Conservation (phyloP, 2,329 filamentous ascomycete genomes). For the Pseudocercospora fuligena region DNA sequence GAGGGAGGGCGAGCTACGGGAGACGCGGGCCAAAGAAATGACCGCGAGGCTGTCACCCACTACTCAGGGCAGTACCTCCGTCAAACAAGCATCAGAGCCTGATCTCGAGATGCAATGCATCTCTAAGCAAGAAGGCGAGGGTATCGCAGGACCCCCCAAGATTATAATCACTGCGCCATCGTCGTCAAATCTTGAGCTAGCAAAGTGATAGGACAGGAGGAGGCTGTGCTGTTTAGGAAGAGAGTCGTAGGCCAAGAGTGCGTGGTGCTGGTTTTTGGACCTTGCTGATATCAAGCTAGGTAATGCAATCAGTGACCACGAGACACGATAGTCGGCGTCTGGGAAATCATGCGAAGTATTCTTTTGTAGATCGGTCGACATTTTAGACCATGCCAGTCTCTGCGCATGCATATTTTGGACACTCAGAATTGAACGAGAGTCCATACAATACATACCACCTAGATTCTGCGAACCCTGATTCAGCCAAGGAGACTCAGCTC, state of each 20-base stretch:
- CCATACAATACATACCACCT: background rate
- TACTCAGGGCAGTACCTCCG: background rate
- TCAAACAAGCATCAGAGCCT: background rate
- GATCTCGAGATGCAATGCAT: background rate
- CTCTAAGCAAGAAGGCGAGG: background rate
- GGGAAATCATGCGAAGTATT: background rate
- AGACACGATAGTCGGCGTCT: background rate
- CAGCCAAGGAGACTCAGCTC: background rate
- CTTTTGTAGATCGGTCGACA: background rate
- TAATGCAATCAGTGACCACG: background rate
- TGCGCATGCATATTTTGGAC: background rate
- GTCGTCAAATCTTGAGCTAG: background rate
- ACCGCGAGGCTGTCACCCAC: background rate
- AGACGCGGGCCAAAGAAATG: background rate
- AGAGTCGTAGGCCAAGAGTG: background rate
- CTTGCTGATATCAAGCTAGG: background rate
- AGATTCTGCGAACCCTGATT: background rate
- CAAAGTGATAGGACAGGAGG: background rate
- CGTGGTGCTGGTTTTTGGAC: background rate
- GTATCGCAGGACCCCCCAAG: background rate
- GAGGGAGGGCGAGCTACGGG: background rate
- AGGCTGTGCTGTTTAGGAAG: background rate
- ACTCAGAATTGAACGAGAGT: background rate
- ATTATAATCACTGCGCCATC: background rate
- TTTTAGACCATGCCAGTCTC: background rate